These are phyloP conservation scores for Lotus japonicus DNA, from an alignment of 306 rosid genomes.

Conservation along the genomic window DNA sequence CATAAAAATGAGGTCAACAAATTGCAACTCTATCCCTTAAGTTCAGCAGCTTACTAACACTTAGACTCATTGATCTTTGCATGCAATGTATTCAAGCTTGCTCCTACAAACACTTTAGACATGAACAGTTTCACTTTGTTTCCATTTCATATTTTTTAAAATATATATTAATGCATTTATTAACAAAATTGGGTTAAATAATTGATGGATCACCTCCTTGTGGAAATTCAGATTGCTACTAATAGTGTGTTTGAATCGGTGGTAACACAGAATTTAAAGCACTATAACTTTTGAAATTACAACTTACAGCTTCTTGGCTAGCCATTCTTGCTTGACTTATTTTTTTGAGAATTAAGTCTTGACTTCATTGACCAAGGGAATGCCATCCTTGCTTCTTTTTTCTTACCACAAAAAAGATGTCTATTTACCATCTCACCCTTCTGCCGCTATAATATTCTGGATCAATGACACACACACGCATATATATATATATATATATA, in stretches of 20 bases:
- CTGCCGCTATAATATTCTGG: not conserved
- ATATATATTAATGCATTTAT: not conserved
- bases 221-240: too few species aligned
- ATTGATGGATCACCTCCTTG: too few species aligned
- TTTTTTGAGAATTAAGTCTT: not conserved
- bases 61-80: not conserved
- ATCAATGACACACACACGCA: conserved; percentile 11
- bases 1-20: too few species aligned
- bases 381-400: not conserved
- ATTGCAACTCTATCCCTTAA: not conserved
- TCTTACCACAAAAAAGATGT: not conserved
- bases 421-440: not conserved
- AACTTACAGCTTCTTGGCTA: too few species aligned
- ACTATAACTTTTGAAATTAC: too few species aligned
- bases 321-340: too few species aligned
- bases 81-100: not conserved
- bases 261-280: too few species aligned
- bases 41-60: not conserved
- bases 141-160: not conserved
- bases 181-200: not conserved
- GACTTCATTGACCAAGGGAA: conserved; percentile 5
- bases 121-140: not conserved
- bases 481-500: too few species aligned
- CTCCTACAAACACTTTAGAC: not conserved
- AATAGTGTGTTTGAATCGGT: too few species aligned